Conservation (phyloP, 2,329 filamentous ascomycete genomes). For the Cadophora gregata region DNA sequence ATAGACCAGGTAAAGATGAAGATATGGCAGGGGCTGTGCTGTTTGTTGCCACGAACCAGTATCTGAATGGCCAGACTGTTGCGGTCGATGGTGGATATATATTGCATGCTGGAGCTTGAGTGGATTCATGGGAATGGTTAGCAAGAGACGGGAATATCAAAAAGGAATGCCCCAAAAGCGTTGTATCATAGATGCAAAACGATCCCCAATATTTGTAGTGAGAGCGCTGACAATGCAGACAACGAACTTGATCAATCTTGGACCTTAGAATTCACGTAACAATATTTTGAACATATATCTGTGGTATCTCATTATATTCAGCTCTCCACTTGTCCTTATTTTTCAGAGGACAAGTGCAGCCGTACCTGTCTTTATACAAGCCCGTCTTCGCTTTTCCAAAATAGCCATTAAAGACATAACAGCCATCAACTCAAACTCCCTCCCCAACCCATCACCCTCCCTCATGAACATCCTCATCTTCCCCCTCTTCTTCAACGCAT, state of each 20-base stretch:
- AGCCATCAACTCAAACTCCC: neutral
- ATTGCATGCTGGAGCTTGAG: conserved; percentile 37
- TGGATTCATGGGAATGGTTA: neutral
- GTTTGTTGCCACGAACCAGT: conserved; percentile 54
- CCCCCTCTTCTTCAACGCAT: neutral
- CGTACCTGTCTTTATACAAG: neutral
- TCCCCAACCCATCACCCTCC: neutral
- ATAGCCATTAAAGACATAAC: neutral
- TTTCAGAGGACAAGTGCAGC: neutral
- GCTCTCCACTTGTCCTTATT: neutral
- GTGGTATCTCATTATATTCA: too few species aligned
- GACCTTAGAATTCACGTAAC: too few species aligned
- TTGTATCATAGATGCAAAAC: neutral
- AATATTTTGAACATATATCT: too few species aligned
- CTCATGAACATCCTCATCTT: neutral
- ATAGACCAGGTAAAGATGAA: conserved; percentile 59
- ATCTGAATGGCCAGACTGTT: conserved; percentile 48
- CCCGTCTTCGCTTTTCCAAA: neutral
- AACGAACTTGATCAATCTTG: too few species aligned
- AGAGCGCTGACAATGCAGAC: too few species aligned
- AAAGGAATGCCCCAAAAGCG: neutral
- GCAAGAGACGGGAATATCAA: neutral
- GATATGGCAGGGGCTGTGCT: conserved; percentile 64
- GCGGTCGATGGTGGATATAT: conserved; percentile 61
- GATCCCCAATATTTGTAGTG: too few species aligned